Conservation (phyloP, 177 flowering plant species). For the Tripterygium wilfordii region DNA sequence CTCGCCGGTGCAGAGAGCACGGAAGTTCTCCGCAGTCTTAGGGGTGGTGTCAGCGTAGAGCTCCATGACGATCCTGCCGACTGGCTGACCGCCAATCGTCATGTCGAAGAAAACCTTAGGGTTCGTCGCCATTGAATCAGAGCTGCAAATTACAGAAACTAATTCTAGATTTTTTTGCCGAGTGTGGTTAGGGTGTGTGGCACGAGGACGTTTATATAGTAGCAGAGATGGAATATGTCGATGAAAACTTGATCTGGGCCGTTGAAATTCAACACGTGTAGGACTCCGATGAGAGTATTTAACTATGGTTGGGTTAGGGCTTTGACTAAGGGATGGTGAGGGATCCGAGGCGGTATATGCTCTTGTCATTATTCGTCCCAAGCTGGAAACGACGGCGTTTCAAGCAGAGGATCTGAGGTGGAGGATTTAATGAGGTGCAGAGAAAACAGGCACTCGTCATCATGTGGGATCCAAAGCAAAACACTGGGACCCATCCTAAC, state of each 20-base stretch:
- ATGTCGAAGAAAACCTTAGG: conserved; percentile 85
- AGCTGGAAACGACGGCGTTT: conserved; percentile 7
- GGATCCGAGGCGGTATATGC: conserved; percentile 20
- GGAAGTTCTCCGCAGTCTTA: conserved; percentile 79
- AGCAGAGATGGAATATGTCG: conserved; percentile 3
- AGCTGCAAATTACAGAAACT: too few species aligned
- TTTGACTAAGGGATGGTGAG: conserved; percentile 11
- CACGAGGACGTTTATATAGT: conserved; percentile 16
- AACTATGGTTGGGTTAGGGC: conserved; percentile 23
- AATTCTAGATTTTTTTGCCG: too few species aligned
- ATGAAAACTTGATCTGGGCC: conserved; percentile 1
- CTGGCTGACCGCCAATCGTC: conserved; percentile 56
- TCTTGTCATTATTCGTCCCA: conserved; percentile 6
- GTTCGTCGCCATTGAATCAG: too few species aligned
- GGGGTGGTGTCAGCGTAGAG: conserved; percentile 66
- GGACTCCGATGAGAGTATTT: not conserved
- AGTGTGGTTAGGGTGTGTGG: too few species aligned
- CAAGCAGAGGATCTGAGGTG: too few species aligned
- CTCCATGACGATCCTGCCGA: conserved; percentile 82
- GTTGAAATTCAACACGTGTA: conserved; percentile 23
- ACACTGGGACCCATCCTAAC: too few species aligned
- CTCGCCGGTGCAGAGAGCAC: conserved; percentile 91
- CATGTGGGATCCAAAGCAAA: too few species aligned
- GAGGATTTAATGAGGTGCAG: too few species aligned
- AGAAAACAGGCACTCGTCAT: too few species aligned